Percentiles rank a stretch among this genome's conserved stretches.
Conservation (phyloP, 139 green algal genomes). For the Chlamydomonas eustigma region DNA sequence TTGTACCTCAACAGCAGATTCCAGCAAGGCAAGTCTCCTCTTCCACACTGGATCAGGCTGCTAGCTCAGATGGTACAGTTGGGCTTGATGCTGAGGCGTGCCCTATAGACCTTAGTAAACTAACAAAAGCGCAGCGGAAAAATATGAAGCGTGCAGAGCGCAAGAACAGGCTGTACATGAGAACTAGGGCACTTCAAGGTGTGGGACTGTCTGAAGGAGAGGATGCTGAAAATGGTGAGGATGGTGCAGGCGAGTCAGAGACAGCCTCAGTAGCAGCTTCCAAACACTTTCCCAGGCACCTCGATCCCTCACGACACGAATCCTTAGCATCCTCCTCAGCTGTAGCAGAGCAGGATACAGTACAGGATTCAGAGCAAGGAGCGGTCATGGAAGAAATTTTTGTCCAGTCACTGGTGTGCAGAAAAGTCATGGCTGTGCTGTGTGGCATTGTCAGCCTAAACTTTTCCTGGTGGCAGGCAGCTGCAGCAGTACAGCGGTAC, state of each 20-base stretch:
- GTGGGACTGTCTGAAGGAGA: conserved; percentile 2
- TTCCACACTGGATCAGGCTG: no score
- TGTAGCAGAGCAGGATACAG: not conserved
- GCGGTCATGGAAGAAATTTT: conserved; percentile 35
- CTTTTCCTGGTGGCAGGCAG: conserved; percentile 34
- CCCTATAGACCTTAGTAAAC: conserved; percentile 17
- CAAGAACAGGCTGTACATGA: conserved; percentile 40
- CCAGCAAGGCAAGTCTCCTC: no score
- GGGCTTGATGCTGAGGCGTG: conserved; percentile 20
- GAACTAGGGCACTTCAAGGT: not conserved
- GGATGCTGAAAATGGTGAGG: not conserved
- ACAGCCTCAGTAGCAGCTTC: not conserved
- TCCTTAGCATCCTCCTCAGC: not conserved
- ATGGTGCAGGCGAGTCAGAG: not conserved
- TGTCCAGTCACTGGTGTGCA: conserved; percentile 30
- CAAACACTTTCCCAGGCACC: not conserved
- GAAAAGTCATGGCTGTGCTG: conserved; percentile 31
- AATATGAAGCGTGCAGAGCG: conserved; percentile 66
- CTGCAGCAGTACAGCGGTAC: conserved; percentile 3
- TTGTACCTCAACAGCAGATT: no score
- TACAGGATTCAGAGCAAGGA: conserved; percentile 11
- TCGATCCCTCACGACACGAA: not conserved
- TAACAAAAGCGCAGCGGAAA: conserved; percentile 66
- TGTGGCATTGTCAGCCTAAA: conserved; percentile 49
- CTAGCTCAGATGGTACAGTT: not conserved